Conservation (phyloP, 2,329 filamentous ascomycete genomes). For the Ophiostoma piceae region DNA sequence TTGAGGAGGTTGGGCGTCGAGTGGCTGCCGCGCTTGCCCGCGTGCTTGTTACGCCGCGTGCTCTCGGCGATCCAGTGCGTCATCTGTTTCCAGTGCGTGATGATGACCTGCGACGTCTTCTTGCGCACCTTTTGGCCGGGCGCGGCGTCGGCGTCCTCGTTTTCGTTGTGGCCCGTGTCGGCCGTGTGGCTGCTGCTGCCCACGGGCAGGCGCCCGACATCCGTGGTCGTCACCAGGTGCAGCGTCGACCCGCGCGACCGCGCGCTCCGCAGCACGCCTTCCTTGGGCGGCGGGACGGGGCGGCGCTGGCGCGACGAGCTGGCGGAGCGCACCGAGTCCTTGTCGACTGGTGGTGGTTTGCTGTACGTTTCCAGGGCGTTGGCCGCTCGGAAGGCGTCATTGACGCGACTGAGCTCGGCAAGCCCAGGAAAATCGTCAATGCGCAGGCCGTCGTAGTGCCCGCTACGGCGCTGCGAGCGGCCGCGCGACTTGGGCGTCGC, state of each 20-base stretch:
- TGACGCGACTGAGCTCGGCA: conserved; percentile 53
- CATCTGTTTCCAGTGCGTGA: conserved; percentile 59
- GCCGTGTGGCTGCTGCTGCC: conserved; percentile 15
- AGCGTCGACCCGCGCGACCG: conserved; percentile 77
- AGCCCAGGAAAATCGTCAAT: conserved; percentile 72
- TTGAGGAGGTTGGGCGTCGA: conserved; percentile 57
- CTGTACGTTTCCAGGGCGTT: conserved; percentile 25
- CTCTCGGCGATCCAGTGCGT: conserved; percentile 59
- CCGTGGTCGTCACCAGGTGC: conserved; percentile 69
- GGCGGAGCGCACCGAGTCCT: conserved; percentile 67
- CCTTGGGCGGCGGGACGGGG: conserved; percentile 79
- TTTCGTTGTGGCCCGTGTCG: conserved; percentile 24
- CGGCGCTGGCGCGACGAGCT: conserved; percentile 73
- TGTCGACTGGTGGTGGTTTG: conserved; percentile 69
- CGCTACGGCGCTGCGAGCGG: conserved; percentile 69
- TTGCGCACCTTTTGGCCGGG: conserved; percentile 47
- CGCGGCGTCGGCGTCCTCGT: conserved; percentile 26
- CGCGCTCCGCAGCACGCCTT: conserved; percentile 62
- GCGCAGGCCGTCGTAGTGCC: conserved; percentile 57
- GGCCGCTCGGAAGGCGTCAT: conserved; percentile 37
- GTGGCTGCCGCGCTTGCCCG: conserved; percentile 48
- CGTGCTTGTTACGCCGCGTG: conserved; percentile 47
- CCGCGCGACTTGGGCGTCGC: conserved; percentile 64
- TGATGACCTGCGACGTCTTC: conserved; percentile 54
- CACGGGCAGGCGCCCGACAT: conserved; percentile 32